Conservation (phyloP, 2,329 filamentous ascomycete species). For the Aspergillus sp. region DNA sequence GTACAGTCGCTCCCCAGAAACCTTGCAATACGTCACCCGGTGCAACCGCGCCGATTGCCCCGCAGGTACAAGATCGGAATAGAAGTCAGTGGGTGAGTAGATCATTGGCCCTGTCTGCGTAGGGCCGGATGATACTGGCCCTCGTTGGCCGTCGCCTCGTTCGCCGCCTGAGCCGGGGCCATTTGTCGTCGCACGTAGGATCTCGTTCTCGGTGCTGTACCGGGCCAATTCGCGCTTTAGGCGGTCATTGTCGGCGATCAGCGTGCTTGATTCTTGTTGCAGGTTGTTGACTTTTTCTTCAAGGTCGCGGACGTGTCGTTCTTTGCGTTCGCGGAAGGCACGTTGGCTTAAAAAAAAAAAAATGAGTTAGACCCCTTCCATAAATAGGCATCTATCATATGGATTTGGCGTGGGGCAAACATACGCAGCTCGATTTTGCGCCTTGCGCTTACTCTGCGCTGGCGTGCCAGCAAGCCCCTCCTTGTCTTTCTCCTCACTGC, state of each 20-base stretch:
- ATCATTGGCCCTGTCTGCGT: conserved; percentile 66
- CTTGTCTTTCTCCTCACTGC: conserved; percentile 59
- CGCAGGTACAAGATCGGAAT: conserved; percentile 60
- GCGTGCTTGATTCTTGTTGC: conserved; percentile 69
- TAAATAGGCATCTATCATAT: background rate
- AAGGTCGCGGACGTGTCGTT: conserved; percentile 89
- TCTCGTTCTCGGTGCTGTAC: conserved; percentile 87
- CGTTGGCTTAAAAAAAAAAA: conserved; percentile 65
- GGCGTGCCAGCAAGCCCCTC: conserved; percentile 54
- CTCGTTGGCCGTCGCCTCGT: background rate
- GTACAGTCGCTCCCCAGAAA: conserved; percentile 66
- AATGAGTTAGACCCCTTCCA: background rate
- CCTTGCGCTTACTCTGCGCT: conserved; percentile 63
- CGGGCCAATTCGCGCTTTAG: conserved; percentile 81
- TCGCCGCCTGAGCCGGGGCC: background rate
- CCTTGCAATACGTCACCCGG: conserved; percentile 65
- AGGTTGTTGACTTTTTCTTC: conserved; percentile 80
- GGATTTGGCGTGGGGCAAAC: conserved; percentile 23
- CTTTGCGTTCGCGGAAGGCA: conserved; percentile 93
- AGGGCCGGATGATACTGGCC: conserved; percentile 29
- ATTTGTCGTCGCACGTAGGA: conserved; percentile 76
- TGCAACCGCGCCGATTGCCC: conserved; percentile 55
- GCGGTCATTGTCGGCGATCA: conserved; percentile 81
- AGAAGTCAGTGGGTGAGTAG: conserved; percentile 73
- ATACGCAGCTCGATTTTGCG: conserved; percentile 72